Evolutionary conservation across 108 stramenopile species (phyloP).

Genomic region (Nitzschia inconspicua): DNA sequence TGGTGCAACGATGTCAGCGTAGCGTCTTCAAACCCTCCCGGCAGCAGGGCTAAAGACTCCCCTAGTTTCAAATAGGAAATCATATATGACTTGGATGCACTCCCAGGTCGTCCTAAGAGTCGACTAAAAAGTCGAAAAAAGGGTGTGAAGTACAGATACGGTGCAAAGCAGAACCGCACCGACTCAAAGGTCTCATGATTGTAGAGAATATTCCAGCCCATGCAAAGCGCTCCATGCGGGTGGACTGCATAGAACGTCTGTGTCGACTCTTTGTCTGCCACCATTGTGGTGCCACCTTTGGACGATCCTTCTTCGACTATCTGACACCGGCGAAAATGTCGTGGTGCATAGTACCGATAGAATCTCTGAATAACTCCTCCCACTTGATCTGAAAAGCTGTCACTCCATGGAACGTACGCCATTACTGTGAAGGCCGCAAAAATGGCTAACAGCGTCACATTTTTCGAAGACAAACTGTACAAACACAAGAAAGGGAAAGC

Average conservation of each 20-base stretch:
- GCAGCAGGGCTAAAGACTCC: conserved; percentile 43
- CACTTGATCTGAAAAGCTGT: conserved; percentile 10
- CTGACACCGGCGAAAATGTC: neutral
- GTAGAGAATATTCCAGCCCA: conserved; percentile 51
- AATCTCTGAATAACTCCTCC: conserved; percentile 32
- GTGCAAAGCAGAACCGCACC: conserved; percentile 57
- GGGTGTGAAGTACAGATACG: conserved; percentile 45
- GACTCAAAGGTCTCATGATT: conserved; percentile 15
- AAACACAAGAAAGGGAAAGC: too few species aligned
- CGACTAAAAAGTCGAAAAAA: conserved; percentile 55
- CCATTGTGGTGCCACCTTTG: neutral
- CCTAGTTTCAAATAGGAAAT: conserved; percentile 5
- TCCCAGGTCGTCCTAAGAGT: conserved; percentile 39
- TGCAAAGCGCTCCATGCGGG: conserved; percentile 60
- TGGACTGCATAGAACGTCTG: conserved; percentile 53
- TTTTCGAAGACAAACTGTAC: too few species aligned
- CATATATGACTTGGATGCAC: conserved; percentile 29
- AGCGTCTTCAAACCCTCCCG: conserved; percentile 80
- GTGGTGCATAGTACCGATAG: conserved; percentile 16
- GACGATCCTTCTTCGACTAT: neutral
- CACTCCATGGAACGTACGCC: conserved; percentile 53
- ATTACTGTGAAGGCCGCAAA: conserved; percentile 28
- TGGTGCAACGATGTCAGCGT: conserved; percentile 35
- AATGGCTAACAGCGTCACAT: too few species aligned
- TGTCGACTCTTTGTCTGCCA: neutral